Evolutionary conservation across 208 protist species (phyloP), one percentile per base, ranked within the genome.

Genomic region (Leishmania aethiopica): DNA sequence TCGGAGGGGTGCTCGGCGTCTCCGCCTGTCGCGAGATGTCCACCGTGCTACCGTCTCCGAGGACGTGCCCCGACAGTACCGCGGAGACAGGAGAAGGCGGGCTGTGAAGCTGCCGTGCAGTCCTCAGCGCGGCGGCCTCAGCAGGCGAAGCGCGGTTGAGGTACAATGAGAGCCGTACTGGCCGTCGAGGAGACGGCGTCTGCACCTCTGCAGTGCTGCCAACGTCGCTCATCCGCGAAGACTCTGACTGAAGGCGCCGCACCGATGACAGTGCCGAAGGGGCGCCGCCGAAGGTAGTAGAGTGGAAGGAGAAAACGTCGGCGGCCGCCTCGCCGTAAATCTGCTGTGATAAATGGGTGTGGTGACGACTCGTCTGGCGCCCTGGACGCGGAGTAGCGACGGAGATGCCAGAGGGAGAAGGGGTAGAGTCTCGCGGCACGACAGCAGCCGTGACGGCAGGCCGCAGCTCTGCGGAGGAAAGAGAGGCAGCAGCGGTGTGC

Each of bases 311-410:
- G 42, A 85, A 85, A 47, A 85, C 49, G 32, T 85, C 82, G 5
- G 77, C 82, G 10, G 82, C 82, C 2, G 82, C 82, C 62, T 85
- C 77, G 35, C 81, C 42, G 82, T 85, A 85, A 32, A 85, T n/a
- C 76, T 78, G 77, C 40, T 79, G 81, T 45, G 77, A 60, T 25
- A 81, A 76, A 32, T 35, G 69, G 4, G 64, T 76, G 75, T 13
- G 37, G 37, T 76, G 64, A 49, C 35, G 66, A 42, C 17, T 62
- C 73, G 32, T 42, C 25, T 45, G 35, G 2, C 13, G 15, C 51
- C 35, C 73, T 5, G 53, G 40, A 37, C 62, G 73, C 10, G 51
- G 42, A 19, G 80, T 69, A 25, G 19, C 55, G 4, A 70, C 40
- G 22, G 74, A 72, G 28, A 55, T 42, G 15, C 40, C 60, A 15